phyloP scores from a whole-genome alignment of 2,329 filamentous ascomycete genomes.

The Periconia sp. region DNA sequence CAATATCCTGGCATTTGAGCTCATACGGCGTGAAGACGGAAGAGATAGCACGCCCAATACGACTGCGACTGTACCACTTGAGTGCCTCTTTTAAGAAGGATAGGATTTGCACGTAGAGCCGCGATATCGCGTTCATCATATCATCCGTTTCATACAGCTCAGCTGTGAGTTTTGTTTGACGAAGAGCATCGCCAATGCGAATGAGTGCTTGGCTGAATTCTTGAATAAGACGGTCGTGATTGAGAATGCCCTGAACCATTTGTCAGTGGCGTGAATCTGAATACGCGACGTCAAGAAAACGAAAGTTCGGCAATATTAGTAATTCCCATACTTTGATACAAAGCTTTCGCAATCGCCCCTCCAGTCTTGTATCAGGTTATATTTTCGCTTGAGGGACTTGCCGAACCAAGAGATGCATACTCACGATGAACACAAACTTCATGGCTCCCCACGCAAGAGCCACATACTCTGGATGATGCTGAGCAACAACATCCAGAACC shows the following conservation, averaged over 20 bases:
- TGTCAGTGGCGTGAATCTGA: no score
- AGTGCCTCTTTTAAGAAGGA: slow-evolving; percentile 26
- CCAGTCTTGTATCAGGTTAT: no score
- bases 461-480: slow-evolving; percentile 39
- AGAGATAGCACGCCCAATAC: slow-evolving; percentile 17
- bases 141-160: slow-evolving; percentile 24
- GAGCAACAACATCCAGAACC: slow-evolving; percentile 29
- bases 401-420: no score
- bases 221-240: neutral
- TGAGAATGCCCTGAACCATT: slow-evolving; percentile 6
- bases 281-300: no score
- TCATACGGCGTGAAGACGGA: slow-evolving; percentile 20
- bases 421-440: slow-evolving; percentile 29
- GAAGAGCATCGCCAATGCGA: slow-evolving; percentile 9
- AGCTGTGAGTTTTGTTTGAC: slow-evolving; percentile 1
- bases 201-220: slow-evolving; percentile 2
- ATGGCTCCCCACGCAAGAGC: slow-evolving; percentile 33
- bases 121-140: slow-evolving; percentile 19
- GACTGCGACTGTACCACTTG: slow-evolving; percentile 32
- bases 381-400: no score
- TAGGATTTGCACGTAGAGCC: slow-evolving; percentile 31
- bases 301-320: no score
- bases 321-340: no score
- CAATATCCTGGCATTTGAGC: slow-evolving; percentile 22
- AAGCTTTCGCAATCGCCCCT: no score